Base-by-base conservation (phyloP, 2,329 filamentous ascomycete genomes). In the Penicillium expansum region DNA sequence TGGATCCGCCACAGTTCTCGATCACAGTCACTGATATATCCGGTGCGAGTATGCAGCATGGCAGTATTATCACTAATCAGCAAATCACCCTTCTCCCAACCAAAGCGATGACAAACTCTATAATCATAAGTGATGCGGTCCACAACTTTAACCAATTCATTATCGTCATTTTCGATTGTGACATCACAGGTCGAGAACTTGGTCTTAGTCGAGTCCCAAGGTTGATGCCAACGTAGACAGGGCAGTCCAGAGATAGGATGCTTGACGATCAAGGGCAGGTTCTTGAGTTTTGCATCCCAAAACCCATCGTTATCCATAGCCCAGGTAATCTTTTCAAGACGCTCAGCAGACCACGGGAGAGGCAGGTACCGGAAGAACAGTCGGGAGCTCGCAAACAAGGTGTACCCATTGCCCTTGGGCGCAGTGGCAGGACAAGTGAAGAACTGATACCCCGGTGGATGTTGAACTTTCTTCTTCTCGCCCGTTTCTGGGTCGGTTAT, bases 31-130 rank as follows among this genome's bases (percentile, higher is more conserved):
- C 55, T 63, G 11, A 56, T 58, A 64, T 68, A 68, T 11, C 64
- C 62, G 22, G 66, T 68, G 0, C 66, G 65, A 14, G 65, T 67
- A 49, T 67, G 65, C n/a, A 67, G 54, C 65, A 67, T 69, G 2
- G 64, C 62, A 7, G 60, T 63, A 41, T 84, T 84, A 60, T 84
- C 82, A 57, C 72, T 83, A 5, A 85, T 67, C 1, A 85, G 59
- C 37, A 85, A 44, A 62, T 85, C 83, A 0, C 82, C 82, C 68
- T 80, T 77, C 51, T 84, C 76, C 82, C 82, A 85, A 5, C 73
- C 67, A 54, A 82, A 79, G 52, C 79, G 79, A 37, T 82, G 73
- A 8, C 77, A 79, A 0, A 83, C 77, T 0, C 82, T 74, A 5
- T 79, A 73, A 60, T 84, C 82, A 54, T 83, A 79, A 1, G 82